Conservation (phyloP, 2,329 filamentous ascomycete genomes). For the Fusarium duplospermum region DNA sequence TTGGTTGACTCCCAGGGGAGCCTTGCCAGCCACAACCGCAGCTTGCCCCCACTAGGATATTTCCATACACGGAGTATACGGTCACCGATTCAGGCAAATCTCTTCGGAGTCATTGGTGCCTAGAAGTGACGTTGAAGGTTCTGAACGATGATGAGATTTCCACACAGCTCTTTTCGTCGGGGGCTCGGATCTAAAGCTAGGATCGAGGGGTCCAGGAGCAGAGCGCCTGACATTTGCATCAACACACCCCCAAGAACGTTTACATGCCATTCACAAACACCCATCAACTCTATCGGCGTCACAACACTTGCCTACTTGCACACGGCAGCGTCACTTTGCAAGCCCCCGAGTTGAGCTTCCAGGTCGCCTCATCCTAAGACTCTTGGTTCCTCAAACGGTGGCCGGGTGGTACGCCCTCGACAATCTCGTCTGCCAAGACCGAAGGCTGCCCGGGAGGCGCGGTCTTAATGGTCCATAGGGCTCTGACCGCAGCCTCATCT, state of each 20-base stretch:
- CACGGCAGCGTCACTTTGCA: background rate
- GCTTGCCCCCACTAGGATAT: background rate
- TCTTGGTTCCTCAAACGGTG: background rate
- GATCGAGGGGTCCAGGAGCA: background rate
- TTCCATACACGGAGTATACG: background rate
- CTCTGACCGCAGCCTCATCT: background rate
- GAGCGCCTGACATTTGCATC: background rate
- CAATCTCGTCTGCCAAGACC: conserved; percentile 4
- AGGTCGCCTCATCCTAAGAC: background rate
- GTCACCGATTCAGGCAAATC: background rate
- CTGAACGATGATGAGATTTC: background rate
- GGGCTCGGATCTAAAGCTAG: background rate
- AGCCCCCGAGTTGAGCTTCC: background rate
- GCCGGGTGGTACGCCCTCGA: conserved; percentile 1
- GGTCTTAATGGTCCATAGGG: background rate
- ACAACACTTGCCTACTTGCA: background rate
- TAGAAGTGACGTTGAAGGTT: background rate
- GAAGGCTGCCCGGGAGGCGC: background rate
- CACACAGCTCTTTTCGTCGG: background rate
- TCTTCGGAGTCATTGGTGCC: background rate
- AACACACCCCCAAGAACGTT: background rate
- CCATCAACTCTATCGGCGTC: background rate
- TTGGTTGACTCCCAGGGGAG: background rate
- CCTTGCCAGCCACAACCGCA: conserved; percentile 7
- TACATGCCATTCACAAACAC: background rate